Evolutionary conservation across 2,329 filamentous ascomycete genomes (phyloP), one percentile per base, ranked within the genome.

Genomic region (Nemania abortiva): DNA sequence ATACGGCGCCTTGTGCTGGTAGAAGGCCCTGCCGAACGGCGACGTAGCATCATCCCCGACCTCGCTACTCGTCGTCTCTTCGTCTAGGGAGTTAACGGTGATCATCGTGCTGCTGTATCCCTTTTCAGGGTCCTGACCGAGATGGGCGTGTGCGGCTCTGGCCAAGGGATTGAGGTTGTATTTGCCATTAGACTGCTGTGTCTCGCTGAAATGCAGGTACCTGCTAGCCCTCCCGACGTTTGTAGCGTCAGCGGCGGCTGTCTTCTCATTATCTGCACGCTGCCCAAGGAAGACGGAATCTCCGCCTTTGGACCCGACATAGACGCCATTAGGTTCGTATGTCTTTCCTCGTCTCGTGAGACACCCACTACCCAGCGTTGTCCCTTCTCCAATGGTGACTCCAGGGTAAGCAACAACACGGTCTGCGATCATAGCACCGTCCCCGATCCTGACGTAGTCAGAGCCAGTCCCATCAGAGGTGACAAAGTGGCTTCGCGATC

Each of bases 11-110:
- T 84, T 77, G 20, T 81, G 80, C 54, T 84, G 79, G 77, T 88
- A 88, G 75, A 88, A 88, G 1, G 87, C 86, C 10, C 85, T 82
- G 34, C 86, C 86, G 70, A 89, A 89, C 0, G 87, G 86, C 27
- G 69, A 70, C 18, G 53, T 57, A 2, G 42, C 52, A 24, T 61
- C 60, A 13, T 39, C 47, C 11, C 15, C 34, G 22, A 7, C n/a
- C 18, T 54, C 29, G 11, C 22, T 57, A 29, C 24, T 56, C 3
- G 42, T 22, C 20, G 37, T 29, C 31, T 45, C 54, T 4, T 20
- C 24, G 1, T 49, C 27, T 18, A 49, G 31, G 10, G 11, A 13
- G 18, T 15, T 24, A 18, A 55, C 11, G 18, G 20, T 34, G 13
- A 37, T 24, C 3, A 7, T 15, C 27, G 31, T 15, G 31, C 20